phyloP scores from a whole-genome alignment of 257 asterid genomes.

The Linderniella brevidens region DNA sequence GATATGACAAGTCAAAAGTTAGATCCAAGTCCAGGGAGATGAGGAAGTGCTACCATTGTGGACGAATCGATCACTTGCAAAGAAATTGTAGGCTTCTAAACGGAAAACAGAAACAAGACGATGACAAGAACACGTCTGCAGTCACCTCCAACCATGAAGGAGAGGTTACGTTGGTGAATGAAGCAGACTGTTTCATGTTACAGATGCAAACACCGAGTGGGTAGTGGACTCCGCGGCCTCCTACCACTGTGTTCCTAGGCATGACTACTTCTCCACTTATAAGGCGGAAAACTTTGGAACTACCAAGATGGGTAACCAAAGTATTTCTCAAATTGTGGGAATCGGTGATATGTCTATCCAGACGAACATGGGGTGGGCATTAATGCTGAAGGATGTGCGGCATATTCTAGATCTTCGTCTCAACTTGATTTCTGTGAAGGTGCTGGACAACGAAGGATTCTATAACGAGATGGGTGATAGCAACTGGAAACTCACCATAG shows the following conservation, averaged over 20 bases:
- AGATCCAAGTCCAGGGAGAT: background rate
- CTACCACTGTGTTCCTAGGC: background rate
- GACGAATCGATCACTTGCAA: background rate
- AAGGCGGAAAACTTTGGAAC: background rate
- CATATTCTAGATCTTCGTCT: background rate
- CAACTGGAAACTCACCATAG: background rate
- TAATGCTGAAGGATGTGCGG: background rate
- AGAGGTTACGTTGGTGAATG: background rate
- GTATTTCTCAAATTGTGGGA: background rate
- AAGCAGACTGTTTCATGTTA: background rate
- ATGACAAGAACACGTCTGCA: background rate
- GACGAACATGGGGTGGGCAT: background rate
- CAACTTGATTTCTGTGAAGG: background rate
- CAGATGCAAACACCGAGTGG: background rate
- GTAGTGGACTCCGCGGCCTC: background rate
- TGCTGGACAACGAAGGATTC: slow-evolving; percentile 1
- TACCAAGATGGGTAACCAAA: slow-evolving; percentile 1
- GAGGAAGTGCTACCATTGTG: background rate
- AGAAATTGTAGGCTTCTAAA: background rate
- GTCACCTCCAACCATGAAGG: background rate
- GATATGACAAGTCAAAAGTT: background rate
- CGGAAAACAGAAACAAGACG: background rate
- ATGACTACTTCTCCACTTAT: background rate
- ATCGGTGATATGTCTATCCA: background rate
- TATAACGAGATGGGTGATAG: background rate